These are phyloP conservation scores for Termitomyces sp. DNA, from an alignment of 768 basidiomycete species.

Conservation along the genomic window DNA sequence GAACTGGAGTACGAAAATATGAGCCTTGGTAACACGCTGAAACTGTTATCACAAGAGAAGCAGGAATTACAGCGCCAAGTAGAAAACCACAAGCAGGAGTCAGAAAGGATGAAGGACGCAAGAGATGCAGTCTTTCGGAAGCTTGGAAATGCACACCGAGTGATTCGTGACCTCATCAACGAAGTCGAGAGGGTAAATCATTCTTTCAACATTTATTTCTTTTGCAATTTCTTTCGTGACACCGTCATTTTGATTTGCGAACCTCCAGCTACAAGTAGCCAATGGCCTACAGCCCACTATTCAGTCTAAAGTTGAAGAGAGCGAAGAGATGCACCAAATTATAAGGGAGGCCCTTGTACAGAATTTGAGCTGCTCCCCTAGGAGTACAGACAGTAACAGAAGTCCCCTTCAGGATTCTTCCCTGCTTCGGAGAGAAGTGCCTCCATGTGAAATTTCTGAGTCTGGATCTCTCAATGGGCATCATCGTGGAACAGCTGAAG, in stretches of 20 bases:
- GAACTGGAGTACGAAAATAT: constrained; percentile 31
- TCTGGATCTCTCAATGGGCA: not conserved
- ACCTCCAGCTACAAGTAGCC: constrained; percentile 8
- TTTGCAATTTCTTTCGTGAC: not conserved
- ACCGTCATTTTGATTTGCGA: constrained; percentile 5
- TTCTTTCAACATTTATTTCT: not conserved
- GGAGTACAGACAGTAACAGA: constrained; percentile 14
- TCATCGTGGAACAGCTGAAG: not conserved
- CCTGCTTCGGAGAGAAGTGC: not conserved
- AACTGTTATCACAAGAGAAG: constrained; percentile 25
- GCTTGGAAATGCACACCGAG: constrained; percentile 31
- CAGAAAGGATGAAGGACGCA: constrained; percentile 26
- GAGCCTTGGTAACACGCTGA: constrained; percentile 20
- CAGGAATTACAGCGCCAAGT: constrained; percentile 27
- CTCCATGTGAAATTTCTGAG: not conserved
- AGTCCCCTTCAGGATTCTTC: constrained; percentile 16
- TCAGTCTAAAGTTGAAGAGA: constrained; percentile 6
- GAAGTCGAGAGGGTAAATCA: constrained; percentile 31
- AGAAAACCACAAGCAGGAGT: constrained; percentile 21
- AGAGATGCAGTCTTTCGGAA: constrained; percentile 27
- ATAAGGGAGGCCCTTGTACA: constrained; percentile 17
- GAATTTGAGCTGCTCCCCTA: constrained; percentile 5
- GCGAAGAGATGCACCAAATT: constrained; percentile 20
- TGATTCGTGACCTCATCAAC: constrained; percentile 36
- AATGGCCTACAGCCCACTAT: not conserved